A percentile compares a stretch with the other conserved stretches of the same genome.
Conservation (phyloP, 805 yeast species). For the Monosporozyma yasuniensis region DNA sequence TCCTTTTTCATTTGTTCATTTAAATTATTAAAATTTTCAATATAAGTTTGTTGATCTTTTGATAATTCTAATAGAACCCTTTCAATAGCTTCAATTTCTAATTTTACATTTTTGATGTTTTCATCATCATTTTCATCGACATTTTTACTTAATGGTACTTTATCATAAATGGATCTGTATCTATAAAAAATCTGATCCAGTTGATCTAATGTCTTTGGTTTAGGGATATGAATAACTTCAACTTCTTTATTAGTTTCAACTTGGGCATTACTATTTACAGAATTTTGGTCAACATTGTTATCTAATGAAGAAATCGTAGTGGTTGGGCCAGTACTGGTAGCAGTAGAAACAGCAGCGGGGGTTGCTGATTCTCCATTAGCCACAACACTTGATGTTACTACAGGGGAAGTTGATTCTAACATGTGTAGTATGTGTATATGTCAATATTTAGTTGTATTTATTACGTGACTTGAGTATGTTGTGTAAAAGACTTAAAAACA, state of each 20-base stretch:
- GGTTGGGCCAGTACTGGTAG: too few relatives aligned
- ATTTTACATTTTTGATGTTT: slow-evolving; percentile 9
- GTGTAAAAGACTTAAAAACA: neutral
- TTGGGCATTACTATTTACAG: neutral
- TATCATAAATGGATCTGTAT: slow-evolving; percentile 24
- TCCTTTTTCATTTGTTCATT: slow-evolving; percentile 16
- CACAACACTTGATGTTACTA: neutral
- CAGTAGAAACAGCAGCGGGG: too few relatives aligned
- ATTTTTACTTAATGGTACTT: neutral
- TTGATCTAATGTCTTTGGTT: slow-evolving; percentile 21
- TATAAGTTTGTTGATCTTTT: slow-evolving; percentile 33
- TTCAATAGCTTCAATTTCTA: slow-evolving; percentile 39
- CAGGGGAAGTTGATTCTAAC: neutral
- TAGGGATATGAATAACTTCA: slow-evolving; percentile 13
- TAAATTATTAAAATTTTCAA: slow-evolving; percentile 23
- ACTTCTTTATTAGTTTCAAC: neutral
- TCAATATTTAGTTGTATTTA: neutral
- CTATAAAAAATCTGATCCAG: slow-evolving; percentile 27
- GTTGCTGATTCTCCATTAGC: neutral
- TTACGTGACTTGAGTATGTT: neutral
- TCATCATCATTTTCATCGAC: slow-evolving; percentile 9
- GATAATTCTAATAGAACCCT: slow-evolving; percentile 34
- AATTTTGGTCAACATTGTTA: neutral
- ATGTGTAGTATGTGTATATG: neutral
- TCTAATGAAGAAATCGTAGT: neutral